Percentiles rank a stretch among this genome's conserved stretches.
phyloP scores from a whole-genome alignment of 805 yeast species.

The Lachancea sp. region DNA sequence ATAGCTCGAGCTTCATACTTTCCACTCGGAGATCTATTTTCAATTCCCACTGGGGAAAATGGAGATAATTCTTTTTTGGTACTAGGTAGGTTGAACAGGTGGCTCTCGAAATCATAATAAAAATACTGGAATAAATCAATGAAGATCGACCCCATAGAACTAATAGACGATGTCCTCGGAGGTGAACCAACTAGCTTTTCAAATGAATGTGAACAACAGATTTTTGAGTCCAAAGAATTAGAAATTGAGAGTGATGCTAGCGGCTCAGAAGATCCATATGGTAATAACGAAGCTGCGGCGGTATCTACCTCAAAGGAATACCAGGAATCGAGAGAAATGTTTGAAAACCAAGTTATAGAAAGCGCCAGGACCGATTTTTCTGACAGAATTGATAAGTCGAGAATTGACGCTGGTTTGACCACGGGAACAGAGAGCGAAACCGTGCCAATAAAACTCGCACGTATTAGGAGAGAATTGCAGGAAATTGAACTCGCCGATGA shows the following conservation, averaged over 20 bases:
- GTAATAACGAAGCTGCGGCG: not conserved
- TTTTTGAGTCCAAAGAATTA: conserved; percentile 9
- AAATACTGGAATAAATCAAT: not conserved
- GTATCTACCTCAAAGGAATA: not conserved
- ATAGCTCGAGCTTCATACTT: too few species aligned
- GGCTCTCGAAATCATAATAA: too few species aligned
- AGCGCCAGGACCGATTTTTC: conserved; percentile 9
- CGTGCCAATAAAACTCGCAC: conserved; percentile 8
- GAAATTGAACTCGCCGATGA: conserved; percentile 8
- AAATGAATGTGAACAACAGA: not conserved
- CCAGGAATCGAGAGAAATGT: not conserved
- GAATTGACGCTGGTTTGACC: not conserved
- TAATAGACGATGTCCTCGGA: not conserved
- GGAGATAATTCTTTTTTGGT: too few species aligned
- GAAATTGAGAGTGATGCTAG: conserved; percentile 1
- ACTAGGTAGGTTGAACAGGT: too few species aligned
- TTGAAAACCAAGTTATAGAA: conserved; percentile 2
- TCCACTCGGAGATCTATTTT: too few species aligned
- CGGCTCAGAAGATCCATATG: not conserved
- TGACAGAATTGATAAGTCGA: conserved; percentile 1
- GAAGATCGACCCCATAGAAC: conserved; percentile 2
- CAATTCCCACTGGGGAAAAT: too few species aligned
- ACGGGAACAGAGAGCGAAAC: not conserved
- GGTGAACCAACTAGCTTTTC: not conserved
- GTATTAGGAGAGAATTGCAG: conserved; percentile 13